Evolutionary conservation across 2,329 filamentous ascomycete species (phyloP).

Genomic region (Fusarium nelsonii): DNA sequence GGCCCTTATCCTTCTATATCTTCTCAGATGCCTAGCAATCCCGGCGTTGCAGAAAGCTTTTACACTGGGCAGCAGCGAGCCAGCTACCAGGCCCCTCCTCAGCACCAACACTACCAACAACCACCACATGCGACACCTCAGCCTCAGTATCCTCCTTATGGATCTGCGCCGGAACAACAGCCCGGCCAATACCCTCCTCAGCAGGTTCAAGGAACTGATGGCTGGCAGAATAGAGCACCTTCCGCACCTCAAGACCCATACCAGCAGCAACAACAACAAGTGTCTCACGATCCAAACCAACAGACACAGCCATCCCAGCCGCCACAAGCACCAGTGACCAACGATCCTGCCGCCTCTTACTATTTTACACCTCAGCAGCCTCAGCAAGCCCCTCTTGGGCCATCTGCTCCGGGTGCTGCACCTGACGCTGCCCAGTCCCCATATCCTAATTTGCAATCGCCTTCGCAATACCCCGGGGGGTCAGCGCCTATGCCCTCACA

Average conservation of each 20-base stretch:
- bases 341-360: conserved; percentile 68
- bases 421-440: conserved; percentile 62
- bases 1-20: conserved; percentile 80
- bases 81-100: conserved; percentile 66
- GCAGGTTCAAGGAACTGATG: conserved; percentile 62
- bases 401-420: conserved; percentile 55
- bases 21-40: conserved; percentile 61
- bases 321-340: conserved; percentile 46
- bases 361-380: conserved; percentile 64
- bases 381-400: conserved; percentile 53
- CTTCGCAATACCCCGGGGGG: conserved; percentile 59
- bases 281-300: conserved; percentile 45
- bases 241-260: conserved; percentile 54
- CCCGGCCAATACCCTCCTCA: conserved; percentile 61
- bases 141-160: conserved; percentile 59
- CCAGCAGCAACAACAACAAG: conserved; percentile 41
- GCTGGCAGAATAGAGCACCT: conserved; percentile 62
- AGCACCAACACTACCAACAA: conserved; percentile 48
- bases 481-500: conserved; percentile 55
- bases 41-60: conserved; percentile 78
- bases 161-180: conserved; percentile 56
- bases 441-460: conserved; percentile 65
- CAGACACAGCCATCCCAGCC: conserved; percentile 50
- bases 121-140: conserved; percentile 51
- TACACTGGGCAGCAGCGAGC: conserved; percentile 76